Evolutionary conservation across 192 early-diverging fungal species (phyloP).

Genomic region (Podila minutissima): DNA sequence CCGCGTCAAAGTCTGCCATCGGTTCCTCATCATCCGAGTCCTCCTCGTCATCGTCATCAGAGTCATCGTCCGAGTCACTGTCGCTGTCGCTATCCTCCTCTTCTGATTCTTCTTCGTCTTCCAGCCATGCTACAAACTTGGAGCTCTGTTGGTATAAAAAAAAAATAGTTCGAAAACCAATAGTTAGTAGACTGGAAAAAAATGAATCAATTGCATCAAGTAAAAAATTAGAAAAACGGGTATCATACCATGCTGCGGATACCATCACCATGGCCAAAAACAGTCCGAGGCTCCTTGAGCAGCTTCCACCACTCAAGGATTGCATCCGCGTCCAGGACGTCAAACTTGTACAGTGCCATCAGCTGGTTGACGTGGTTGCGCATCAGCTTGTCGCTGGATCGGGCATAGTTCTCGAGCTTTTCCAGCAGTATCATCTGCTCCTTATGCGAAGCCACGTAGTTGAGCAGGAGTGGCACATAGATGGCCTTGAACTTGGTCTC

Average conservation of each 20-base stretch:
- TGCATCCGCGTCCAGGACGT: constrained; percentile 42
- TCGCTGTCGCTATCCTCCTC: constrained; percentile 1
- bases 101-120: constrained; percentile 24
- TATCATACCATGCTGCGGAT: constrained; percentile 47
- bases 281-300: constrained; percentile 33
- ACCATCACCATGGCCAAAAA: constrained; percentile 37
- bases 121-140: constrained; percentile 50
- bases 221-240: not conserved
- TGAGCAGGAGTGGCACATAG: constrained; percentile 33
- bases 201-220: not conserved
- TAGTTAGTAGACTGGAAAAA: not conserved
- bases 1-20: not conserved
- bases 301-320: constrained; percentile 47
- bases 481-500: constrained; percentile 40
- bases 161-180: not conserved
- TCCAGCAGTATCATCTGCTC: constrained; percentile 38
- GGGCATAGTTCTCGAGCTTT: constrained; percentile 28
- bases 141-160: constrained; percentile 16
- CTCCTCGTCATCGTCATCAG: constrained; percentile 4
- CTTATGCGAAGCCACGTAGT: constrained; percentile 38
- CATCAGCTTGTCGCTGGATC: constrained; percentile 18
- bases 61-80: constrained; percentile 11
- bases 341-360: constrained; percentile 48
- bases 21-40: constrained; percentile 3
- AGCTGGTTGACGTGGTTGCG: constrained; percentile 31